Evolutionary conservation across 2,329 filamentous ascomycete genomes (phyloP).

Genomic region (Diaporthe vexans): DNA sequence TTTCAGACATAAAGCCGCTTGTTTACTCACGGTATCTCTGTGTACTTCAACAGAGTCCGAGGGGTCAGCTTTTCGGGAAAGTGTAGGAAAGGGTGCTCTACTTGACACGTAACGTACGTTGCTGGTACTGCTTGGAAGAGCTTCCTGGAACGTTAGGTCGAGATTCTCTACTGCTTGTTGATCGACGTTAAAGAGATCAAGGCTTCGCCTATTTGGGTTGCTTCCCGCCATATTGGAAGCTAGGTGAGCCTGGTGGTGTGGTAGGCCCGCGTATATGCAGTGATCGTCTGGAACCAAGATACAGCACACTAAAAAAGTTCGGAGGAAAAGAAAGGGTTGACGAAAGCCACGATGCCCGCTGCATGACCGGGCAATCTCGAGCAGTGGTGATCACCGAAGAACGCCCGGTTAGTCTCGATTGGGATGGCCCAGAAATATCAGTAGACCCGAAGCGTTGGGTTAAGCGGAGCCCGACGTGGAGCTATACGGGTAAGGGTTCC

Average conservation of each 20-base stretch:
- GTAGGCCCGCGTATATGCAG: slow-evolving; percentile 2
- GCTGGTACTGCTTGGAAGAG: slow-evolving; percentile 28
- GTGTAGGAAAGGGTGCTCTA: background rate
- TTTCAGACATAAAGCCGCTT: background rate
- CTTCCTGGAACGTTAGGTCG: slow-evolving; percentile 38
- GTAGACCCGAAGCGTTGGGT: slow-evolving; percentile 39
- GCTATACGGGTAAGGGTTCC: slow-evolving; percentile 35
- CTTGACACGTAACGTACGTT: slow-evolving; percentile 16
- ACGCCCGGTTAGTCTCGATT: slow-evolving; percentile 28
- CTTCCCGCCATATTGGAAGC: slow-evolving; percentile 32
- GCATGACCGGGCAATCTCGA: slow-evolving; percentile 17
- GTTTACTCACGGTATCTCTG: slow-evolving; percentile 39
- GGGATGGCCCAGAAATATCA: slow-evolving; percentile 30
- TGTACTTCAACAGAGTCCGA: slow-evolving; percentile 21
- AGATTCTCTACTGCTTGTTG: slow-evolving; percentile 34
- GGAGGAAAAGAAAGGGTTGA: slow-evolving; percentile 1
- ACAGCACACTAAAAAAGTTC: background rate
- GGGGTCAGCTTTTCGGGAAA: background rate
- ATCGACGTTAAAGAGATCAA: slow-evolving; percentile 36
- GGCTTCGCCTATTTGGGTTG: slow-evolving; percentile 37
- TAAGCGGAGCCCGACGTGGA: slow-evolving; percentile 37
- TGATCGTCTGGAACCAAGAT: background rate
- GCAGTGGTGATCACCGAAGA: slow-evolving; percentile 31
- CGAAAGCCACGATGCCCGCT: background rate
- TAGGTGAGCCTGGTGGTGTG: background rate